Evolutionary conservation across 352 stramenopile genomes (phyloP).

Genomic region (Globisporangium abappressorium): DNA sequence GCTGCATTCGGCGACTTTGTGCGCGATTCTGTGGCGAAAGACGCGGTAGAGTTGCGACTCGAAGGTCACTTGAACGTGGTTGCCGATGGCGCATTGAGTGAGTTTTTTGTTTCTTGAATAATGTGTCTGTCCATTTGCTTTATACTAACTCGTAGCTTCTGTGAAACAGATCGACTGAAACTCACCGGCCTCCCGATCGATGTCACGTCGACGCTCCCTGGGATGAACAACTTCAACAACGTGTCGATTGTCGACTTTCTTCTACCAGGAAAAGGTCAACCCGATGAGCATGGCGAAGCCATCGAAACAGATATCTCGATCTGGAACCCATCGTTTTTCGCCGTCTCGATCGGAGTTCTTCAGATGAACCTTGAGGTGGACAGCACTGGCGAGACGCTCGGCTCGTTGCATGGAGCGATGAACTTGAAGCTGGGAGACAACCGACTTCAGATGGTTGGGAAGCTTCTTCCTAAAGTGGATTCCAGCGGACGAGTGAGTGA

Average conservation of each 20-base stretch:
- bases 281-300: constrained; percentile 36
- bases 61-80: constrained; percentile 58
- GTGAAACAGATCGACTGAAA: constrained; percentile 41
- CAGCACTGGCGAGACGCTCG: constrained; percentile 38
- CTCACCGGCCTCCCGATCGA: constrained; percentile 49
- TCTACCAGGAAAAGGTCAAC: constrained; percentile 43
- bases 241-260: constrained; percentile 62
- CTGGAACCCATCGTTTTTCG: constrained; percentile 69
- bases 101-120: not conserved
- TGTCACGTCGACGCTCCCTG: constrained; percentile 35
- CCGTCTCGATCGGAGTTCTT: constrained; percentile 58
- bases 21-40: constrained; percentile 51
- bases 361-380: constrained; percentile 48
- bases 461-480: constrained; percentile 47
- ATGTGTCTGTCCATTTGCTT: not conserved
- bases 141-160: constrained; percentile 7
- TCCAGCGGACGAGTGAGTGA: constrained; percentile 41
- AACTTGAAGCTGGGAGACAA: constrained; percentile 52
- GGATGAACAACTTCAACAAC: constrained; percentile 63
- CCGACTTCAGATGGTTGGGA: constrained; percentile 38
- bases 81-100: constrained; percentile 63
- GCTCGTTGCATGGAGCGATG: constrained; percentile 50
- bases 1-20: constrained; percentile 65
- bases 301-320: constrained; percentile 63
- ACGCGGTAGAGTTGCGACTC: constrained; percentile 44